Evolutionary conservation across 805 yeast genomes (phyloP).

Genomic region (Sugiyamaella marilandica): DNA sequence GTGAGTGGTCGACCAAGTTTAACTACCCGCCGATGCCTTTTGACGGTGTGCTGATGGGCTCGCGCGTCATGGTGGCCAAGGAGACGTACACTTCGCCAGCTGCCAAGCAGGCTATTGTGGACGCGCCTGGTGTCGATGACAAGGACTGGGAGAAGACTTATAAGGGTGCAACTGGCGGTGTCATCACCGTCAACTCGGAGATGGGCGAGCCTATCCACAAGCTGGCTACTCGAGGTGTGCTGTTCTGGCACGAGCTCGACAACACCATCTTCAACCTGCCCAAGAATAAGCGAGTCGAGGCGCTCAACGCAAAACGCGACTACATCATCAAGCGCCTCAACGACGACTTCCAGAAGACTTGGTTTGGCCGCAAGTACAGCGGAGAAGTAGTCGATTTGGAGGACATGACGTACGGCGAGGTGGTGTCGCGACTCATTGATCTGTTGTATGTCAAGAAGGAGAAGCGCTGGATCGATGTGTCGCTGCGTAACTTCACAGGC

Average conservation of each 20-base stretch:
- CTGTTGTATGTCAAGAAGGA: slow-evolving; percentile 79
- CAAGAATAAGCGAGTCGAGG: slow-evolving; percentile 74
- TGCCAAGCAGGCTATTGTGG: slow-evolving; percentile 88
- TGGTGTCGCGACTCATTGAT: slow-evolving; percentile 80
- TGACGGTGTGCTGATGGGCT: slow-evolving; percentile 94
- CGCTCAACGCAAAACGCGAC: slow-evolving; percentile 75
- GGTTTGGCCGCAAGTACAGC: slow-evolving; percentile 79
- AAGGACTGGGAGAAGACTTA: slow-evolving; percentile 89
- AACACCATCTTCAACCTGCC: slow-evolving; percentile 89
- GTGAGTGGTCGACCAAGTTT: slow-evolving; percentile 86
- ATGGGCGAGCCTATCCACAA: slow-evolving; percentile 99
- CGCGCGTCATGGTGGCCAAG: slow-evolving; percentile 95
- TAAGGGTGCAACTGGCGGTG: slow-evolving; percentile 94
- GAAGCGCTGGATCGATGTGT: slow-evolving; percentile 78
- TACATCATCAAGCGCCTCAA: slow-evolving; percentile 81
- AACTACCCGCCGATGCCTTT: slow-evolving; percentile 98
- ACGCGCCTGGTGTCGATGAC: slow-evolving; percentile 87
- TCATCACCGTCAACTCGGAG: slow-evolving; percentile 92
- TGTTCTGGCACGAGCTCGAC: slow-evolving; percentile 96
- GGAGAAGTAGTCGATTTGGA: slow-evolving; percentile 83
- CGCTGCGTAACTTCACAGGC: slow-evolving; percentile 83
- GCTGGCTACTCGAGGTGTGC: slow-evolving; percentile 95
- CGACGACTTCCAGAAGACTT: slow-evolving; percentile 94
- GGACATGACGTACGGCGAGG: slow-evolving; percentile 94
- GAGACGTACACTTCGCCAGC: slow-evolving; percentile 92